Base-by-base conservation (phyloP, 495 filamentous ascomycete species). In the Penicillium alfredii region DNA sequence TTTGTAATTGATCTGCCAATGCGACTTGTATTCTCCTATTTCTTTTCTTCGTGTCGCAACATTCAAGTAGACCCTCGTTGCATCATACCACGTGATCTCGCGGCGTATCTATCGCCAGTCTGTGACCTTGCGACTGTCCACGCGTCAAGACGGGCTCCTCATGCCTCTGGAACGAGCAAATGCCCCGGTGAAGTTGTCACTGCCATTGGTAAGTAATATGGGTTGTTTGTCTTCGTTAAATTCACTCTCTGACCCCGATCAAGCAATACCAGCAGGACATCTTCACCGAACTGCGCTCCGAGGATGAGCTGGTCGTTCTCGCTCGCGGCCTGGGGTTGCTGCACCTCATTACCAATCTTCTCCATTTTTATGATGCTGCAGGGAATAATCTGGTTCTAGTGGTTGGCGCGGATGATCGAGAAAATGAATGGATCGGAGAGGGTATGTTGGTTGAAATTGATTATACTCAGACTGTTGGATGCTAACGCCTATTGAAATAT, bases 351-450 rank as follows among this genome's bases (percentile, higher is more conserved):
- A 93, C 88, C 10, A 97, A 96, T 56, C 76, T 98, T 6, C 77
- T 98, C 21, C 93, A 98, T 58, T 87, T 88, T 13, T 94, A 94
- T 63, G 92, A 98, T 72, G 90, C 87, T 3, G 87, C 88, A 5
- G 92, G 93, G 4, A 89, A 89, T 60, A 96, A 95, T 56, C 59
- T 98, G 28, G 78, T 97, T 18, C 64, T 98, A 39, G 58, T 98
- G 26, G 77, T 97, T 22, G 86, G 86, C n/a, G 88, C 93, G 17
- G 82, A 90, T 41, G 87, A 96, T 18, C 76, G 86, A 37, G 92
- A 98, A 54, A 95, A 94, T 77, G 81, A 80, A 15, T 92, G 87
- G 87, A 84, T 94, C 41, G 87, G 87, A 40, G 86, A 92, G 66
- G 72, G 74, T 78, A 61, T 18, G 56, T 33, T 15, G 15, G 24